phyloP scores from a whole-genome alignment of 2,329 filamentous ascomycete species.

The Ascosphaera pollenicola region DNA sequence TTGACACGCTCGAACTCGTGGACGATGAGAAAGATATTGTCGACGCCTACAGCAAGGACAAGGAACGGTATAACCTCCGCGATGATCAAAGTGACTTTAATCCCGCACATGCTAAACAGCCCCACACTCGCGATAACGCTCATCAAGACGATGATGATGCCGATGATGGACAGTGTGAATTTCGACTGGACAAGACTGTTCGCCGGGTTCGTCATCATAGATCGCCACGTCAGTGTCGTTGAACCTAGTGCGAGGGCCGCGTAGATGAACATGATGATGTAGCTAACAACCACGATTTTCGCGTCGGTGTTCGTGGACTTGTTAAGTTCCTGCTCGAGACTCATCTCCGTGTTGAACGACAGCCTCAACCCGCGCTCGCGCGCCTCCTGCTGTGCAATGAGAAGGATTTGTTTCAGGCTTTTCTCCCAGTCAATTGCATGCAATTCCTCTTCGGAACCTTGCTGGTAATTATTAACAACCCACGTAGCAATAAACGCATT shows the following conservation, averaged over 20 bases:
- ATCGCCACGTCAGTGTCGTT: conserved; percentile 54
- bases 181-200: conserved; percentile 86
- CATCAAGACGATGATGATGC: conserved; percentile 91
- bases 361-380: conserved; percentile 54
- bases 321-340: conserved; percentile 85
- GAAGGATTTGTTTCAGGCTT: conserved; percentile 48
- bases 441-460: conserved; percentile 46
- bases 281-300: conserved; percentile 90
- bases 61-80: conserved; percentile 97
- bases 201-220: conserved; percentile 60
- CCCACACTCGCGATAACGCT: conserved; percentile 91
- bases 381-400: conserved; percentile 65
- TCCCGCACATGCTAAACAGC: conserved; percentile 71
- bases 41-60: conserved; percentile 85
- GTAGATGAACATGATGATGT: conserved; percentile 97
- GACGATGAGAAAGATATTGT: conserved; percentile 97
- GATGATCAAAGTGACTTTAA: conserved; percentile 94
- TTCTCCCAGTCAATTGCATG: conserved; percentile 79
- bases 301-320: conserved; percentile 97
- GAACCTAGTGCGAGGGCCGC: conserved; percentile 83
- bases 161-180: conserved; percentile 82
- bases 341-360: conserved; percentile 90
- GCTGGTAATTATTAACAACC: conserved; percentile 73
- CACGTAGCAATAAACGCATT: conserved; percentile 74
- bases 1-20: conserved; percentile 97